These are phyloP conservation scores for Clonostachys byssicola DNA, from an alignment of 2,329 filamentous ascomycete genomes.

Conservation along the genomic window DNA sequence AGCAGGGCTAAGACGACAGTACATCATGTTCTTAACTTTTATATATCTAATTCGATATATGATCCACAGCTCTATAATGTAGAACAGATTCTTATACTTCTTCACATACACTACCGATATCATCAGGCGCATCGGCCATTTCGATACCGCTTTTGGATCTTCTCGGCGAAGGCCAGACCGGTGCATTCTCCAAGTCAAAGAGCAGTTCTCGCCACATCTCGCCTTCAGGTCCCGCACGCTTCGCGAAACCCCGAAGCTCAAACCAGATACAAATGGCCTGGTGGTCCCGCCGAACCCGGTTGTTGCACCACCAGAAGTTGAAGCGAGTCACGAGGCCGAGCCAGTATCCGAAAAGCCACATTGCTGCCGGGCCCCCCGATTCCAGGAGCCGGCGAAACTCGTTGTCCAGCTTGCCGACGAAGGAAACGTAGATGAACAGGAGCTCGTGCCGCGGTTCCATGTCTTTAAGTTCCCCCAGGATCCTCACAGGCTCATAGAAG, in stretches of 20 bases:
- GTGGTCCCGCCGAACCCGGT: constrained; percentile 8
- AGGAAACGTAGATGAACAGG: not conserved
- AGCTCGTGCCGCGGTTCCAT: not conserved
- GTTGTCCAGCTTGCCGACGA: constrained; percentile 60
- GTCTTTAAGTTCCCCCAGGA: not conserved
- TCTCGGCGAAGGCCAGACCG: not conserved
- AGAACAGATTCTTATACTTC: too few species aligned
- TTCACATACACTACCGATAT: too few species aligned
- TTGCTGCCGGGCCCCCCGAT: constrained; percentile 7
- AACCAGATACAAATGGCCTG: constrained; percentile 10
- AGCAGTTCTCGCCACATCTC: constrained; percentile 11
- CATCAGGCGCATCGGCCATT: too few species aligned
- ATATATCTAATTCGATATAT: not conserved
- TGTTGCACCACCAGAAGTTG: constrained; percentile 13
- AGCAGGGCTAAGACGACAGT: constrained; percentile 5
- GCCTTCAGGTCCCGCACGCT: constrained; percentile 7
- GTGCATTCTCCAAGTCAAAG: constrained; percentile 9
- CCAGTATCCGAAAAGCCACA: constrained; percentile 13
- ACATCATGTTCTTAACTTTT: not conserved
- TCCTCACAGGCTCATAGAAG: not conserved
- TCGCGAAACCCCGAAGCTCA: constrained; percentile 3
- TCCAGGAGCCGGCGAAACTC: constrained; percentile 44
- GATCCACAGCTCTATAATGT: not conserved
- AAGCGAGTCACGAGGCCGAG: constrained; percentile 11
- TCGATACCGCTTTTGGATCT: too few species aligned